Evolutionary conservation across 2,329 filamentous ascomycete species (phyloP), one percentile per base, ranked within the genome.

Genomic region (Alternaria incomplexa): DNA sequence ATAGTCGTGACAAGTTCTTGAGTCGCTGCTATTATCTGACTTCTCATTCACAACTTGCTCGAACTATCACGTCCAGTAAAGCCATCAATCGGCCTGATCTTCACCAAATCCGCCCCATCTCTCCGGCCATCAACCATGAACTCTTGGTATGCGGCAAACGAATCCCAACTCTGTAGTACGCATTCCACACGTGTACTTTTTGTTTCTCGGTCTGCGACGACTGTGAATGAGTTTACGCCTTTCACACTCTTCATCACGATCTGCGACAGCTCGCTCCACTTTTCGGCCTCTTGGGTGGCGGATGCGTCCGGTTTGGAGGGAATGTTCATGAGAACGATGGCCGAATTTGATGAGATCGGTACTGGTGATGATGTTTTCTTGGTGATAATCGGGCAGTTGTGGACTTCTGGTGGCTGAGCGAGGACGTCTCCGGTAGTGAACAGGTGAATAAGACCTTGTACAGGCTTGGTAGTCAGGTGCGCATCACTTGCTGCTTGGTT

Each of bases 401-500:
- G 66, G 2, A 75, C 71, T 53, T 72, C 71, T 3, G 72, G 72
- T 3, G 71, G 52, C 12, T 56, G 51, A 5, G 62, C 68, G 15
- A 74, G 70, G n/a, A 73, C 61, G 20, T 68, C 63, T 15, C 65
- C 63, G 10, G 63, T 63, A 4, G 61, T 63, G 57, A 74, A 74
- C 6, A 74, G 62, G 3, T 52, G 32, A n/a, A 74, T 68, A 4
- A 75, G 67, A 22, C 67, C 70, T 57, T 73, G 64, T 2, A 75
- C 71, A 12, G 73, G 71, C 7, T 48, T 50, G 2, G 71, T 68
- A 5, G 63, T 57, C 10, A 75, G 13, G 28, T 75, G 73, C 2
- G 69, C 62, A 47, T 70, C 71, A 54, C 54, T 70, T 20, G 67
- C 69, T 25, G 62, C 69, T 57, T 64, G 66, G 11, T 67, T 67